Percentiles rank a stretch among this genome's conserved stretches.
Conservation (phyloP, 345 rosid species). For the Eucalyptus guilfoylei region DNA sequence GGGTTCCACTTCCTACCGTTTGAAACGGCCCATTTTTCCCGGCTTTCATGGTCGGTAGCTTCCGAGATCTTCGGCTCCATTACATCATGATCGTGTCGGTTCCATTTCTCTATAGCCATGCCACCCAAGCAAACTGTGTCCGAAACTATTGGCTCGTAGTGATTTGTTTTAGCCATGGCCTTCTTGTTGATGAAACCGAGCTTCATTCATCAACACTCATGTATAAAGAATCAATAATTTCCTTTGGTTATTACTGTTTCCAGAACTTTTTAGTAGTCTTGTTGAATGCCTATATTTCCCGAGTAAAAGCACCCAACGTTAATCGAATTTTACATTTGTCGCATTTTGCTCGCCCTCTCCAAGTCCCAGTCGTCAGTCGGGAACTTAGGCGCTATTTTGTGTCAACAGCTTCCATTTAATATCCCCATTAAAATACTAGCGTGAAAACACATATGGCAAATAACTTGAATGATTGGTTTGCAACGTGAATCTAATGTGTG, state of each 20-base stretch:
- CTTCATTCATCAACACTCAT: too few relatives aligned
- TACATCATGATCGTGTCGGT: neutral
- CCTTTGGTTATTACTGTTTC: rapidly evolving
- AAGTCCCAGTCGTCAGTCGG: rapidly evolving
- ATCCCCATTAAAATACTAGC: too few relatives aligned
- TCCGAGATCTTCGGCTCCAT: neutral
- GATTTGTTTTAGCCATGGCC: too few relatives aligned
- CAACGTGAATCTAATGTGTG: neutral
- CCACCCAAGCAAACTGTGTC: neutral
- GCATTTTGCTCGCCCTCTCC: too few relatives aligned
- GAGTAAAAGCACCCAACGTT: too few relatives aligned
- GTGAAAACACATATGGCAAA: neutral
- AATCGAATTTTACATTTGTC: too few relatives aligned
- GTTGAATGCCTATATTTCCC: too few relatives aligned
- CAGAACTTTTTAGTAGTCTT: too few relatives aligned
- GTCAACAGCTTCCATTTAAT: rapidly evolving
- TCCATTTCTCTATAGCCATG: neutral
- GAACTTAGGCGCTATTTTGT: too few relatives aligned
- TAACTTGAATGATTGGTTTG: neutral
- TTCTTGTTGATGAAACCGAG: too few relatives aligned
- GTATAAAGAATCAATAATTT: rapidly evolving
- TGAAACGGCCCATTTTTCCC: neutral
- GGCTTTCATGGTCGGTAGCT: neutral
- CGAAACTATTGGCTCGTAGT: neutral
- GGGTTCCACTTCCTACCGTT: neutral